Conservation (phyloP, 1,139 yeast genomes). For the Saccharomyces hybrid region DNA sequence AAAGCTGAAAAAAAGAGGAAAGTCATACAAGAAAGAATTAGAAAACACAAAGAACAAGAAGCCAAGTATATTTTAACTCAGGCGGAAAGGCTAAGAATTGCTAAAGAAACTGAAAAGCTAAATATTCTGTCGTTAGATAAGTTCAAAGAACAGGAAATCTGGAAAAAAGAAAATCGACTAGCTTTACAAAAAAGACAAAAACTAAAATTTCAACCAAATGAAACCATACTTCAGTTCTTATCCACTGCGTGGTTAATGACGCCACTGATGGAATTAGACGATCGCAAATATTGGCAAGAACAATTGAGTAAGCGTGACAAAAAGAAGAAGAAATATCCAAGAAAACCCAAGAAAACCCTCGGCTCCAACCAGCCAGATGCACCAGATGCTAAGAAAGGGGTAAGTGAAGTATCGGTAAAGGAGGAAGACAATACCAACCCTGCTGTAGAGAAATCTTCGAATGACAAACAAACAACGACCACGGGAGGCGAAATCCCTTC, state of each 20-base stretch:
- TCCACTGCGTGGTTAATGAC: conserved; percentile 28
- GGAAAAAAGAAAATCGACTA: conserved; percentile 68
- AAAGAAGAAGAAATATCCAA: conserved; percentile 31
- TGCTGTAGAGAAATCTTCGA: background rate
- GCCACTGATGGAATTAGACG: conserved; percentile 51
- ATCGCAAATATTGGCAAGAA: conserved; percentile 32
- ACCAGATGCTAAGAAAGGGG: conserved; percentile 11
- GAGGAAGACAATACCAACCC: conserved; percentile 1
- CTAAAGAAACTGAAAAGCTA: conserved; percentile 72
- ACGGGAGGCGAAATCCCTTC: background rate
- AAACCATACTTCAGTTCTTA: conserved; percentile 18
- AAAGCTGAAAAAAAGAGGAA: conserved; percentile 65
- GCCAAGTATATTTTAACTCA: conserved; percentile 60
- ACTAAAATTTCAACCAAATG: conserved; percentile 35
- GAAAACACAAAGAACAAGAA: conserved; percentile 32
- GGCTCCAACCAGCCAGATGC: background rate
- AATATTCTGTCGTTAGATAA: conserved; percentile 65
- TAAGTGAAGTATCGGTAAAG: conserved; percentile 16
- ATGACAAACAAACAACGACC: no score
- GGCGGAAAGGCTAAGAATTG: conserved; percentile 78
- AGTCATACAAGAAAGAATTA: conserved; percentile 30
- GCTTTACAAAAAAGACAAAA: conserved; percentile 63
- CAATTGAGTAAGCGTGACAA: conserved; percentile 37
- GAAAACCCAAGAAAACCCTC: conserved; percentile 33
- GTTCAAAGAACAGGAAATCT: conserved; percentile 78